Evolutionary conservation across 2,329 filamentous ascomycete genomes (phyloP), one percentile per base, ranked within the genome.

Genomic region (Colletotrichum phormii): DNA sequence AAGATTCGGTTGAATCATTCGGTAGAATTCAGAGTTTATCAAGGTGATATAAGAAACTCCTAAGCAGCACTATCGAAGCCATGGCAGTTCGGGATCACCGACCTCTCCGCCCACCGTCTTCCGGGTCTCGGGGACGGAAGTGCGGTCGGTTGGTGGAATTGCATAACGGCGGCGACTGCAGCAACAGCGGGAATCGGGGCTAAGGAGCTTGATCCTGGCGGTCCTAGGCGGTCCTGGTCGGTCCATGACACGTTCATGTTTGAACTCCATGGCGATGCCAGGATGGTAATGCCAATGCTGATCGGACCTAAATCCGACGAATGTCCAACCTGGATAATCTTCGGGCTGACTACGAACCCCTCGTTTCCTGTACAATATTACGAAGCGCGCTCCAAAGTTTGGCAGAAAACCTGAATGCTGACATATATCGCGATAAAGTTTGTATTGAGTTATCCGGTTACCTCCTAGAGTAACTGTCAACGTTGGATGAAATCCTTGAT

Each of bases 1-100:
- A 55, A 46, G 33, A 31, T 57, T n/a, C 35, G 33, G 46, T n/a
- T 29, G 42, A 49, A 55, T 57, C 4, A 31, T 64, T 29, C 35
- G 33, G 46, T n/a, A 26, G 8, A 37, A 18, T 55, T 51, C 60
- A 65, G 49, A 73, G 71, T 72, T 70, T 61, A n/a, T 37, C 46
- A 59, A 54, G 26, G 65, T 61, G 49, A 65, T 72, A 72, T 70
- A 65, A 72, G 60, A 65, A 22, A 64, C 67, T 37, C 33, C 15
- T 29, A 24, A 64, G 13, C 35, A 29, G 46, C 46, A 49, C 54
- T 15, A 49, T 13, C 42, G 22, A 33, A 49, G 6, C 42, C 22
- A 55, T 26, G 46, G 46, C 31, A 24, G 24, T 1, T 53, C 46
- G 65, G 29, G 11, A 18, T 59, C 42, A 13, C 59, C 54, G 33